A percentile compares a stretch with the other conserved stretches of the same genome.
phyloP scores from a whole-genome alignment of 129 eudicot species.

The Deinandra increscens region DNA sequence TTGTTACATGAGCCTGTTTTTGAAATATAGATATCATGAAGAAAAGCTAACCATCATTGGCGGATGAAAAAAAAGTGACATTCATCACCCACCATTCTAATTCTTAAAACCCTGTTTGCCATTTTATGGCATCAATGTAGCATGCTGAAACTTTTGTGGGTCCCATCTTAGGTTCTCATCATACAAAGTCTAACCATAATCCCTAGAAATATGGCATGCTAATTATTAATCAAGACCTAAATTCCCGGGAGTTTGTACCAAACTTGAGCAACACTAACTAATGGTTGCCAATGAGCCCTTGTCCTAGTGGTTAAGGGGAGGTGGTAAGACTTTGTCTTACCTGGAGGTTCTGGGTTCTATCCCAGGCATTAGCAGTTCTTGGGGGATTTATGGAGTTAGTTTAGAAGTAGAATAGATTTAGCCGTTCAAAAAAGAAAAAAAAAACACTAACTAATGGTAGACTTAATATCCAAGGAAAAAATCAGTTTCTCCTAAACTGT shows the following conservation, averaged over 20 bases:
- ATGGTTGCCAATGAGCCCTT: no score
- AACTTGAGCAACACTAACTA: conserved; percentile 13
- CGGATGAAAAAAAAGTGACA: conserved; percentile 18
- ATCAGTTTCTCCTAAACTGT: conserved; percentile 25
- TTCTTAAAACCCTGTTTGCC: conserved; percentile 15
- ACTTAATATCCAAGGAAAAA: conserved; percentile 21
- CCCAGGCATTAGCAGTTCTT: no score
- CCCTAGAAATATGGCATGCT: background rate
- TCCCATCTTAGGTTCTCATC: conserved; percentile 3
- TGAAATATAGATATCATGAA: conserved; percentile 16
- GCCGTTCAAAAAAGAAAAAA: no score
- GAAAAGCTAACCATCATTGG: conserved; percentile 21
- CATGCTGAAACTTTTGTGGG: conserved; percentile 9
- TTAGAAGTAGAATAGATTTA: no score
- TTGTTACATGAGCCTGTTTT: conserved; percentile 11
- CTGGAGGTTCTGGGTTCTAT: no score
- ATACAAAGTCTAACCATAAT: background rate
- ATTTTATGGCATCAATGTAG: conserved; percentile 25
- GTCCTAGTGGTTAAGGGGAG: no score
- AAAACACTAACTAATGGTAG: no score
- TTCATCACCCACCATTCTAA: conserved; percentile 19
- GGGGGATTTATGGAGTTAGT: no score
- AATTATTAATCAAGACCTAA: background rate
- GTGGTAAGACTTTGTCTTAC: no score
- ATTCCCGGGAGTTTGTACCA: background rate